phyloP scores from a whole-genome alignment of 139 green algal genomes.

The Chlorella sp. region DNA sequence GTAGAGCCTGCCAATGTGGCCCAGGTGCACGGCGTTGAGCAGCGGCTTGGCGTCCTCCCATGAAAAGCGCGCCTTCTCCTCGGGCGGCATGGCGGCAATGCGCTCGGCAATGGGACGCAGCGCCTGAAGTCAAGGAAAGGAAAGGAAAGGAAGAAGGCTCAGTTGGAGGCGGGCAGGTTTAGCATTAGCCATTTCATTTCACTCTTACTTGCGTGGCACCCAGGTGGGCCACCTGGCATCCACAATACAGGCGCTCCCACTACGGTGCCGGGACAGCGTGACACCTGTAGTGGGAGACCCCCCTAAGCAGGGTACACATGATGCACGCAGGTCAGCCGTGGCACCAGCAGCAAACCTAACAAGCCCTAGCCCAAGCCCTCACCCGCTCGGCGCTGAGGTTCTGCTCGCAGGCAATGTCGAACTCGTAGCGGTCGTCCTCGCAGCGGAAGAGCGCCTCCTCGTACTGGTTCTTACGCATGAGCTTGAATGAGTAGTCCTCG shows the following conservation, averaged over 20 bases:
- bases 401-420: slow-evolving; percentile 93
- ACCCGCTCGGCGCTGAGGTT: slow-evolving; percentile 60
- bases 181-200: too few species aligned
- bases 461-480: slow-evolving; percentile 99
- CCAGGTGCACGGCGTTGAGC: slow-evolving; percentile 64
- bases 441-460: slow-evolving; percentile 81
- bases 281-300: too few species aligned
- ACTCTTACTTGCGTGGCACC: too few species aligned
- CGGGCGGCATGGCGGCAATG: slow-evolving; percentile 50
- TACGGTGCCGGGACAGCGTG: too few species aligned
- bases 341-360: too few species aligned
- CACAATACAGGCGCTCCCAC: too few species aligned
- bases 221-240: too few species aligned
- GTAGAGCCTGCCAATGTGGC: slow-evolving; percentile 86
- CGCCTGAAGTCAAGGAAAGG: slow-evolving; percentile 19
- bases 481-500: slow-evolving; percentile 64
- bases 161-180: too few species aligned
- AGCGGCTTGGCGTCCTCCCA: slow-evolving; percentile 42
- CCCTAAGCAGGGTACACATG: too few species aligned
- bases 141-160: too few species aligned
- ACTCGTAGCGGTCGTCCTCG: slow-evolving; percentile 96
- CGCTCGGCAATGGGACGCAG: slow-evolving; percentile 51
- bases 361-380: not conserved
- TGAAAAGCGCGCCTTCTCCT: slow-evolving; percentile 51
- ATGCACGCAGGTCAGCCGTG: too few species aligned